Base-by-base conservation (phyloP, 2,329 filamentous ascomycete species). In the Penicillium sp. region DNA sequence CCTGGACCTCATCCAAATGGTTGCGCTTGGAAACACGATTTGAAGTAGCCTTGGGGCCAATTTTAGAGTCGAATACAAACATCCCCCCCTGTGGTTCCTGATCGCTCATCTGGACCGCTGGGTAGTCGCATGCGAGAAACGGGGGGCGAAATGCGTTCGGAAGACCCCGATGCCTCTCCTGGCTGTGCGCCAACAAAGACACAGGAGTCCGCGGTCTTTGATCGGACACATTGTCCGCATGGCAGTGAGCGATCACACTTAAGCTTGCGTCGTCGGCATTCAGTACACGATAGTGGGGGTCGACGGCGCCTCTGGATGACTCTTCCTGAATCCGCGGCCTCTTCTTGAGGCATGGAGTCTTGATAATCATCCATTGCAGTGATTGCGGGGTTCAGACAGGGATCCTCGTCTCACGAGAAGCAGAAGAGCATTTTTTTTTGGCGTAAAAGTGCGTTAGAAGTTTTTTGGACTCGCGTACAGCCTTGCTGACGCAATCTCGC, bases 241-340 rank as follows among this genome's bases (percentile, higher is more conserved):
- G 91, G 89, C 54, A 89, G 84, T 22, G 81, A 76, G 72, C 91
- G 92, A 78, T 91, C 88, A 78, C 91, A 94, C 74, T 90, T 91
- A 58, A 93, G 80, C 76, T 94, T 94, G 43, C 91, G 84, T 25
- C 89, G 85, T 42, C 91, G 84, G 72, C 89, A 92, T 74, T 89
- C 86, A 37, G 89, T 82, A 72, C 88, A 91, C 30, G 86, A 89
- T 6, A 63, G 85, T 84, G 74, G 91, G 88, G 81, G 89, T 84
- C 70, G 86, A 82, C 79, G 89, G 85, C 65, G 70, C n/a, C 73
- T 80, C 35, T 85, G 81, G 25, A 66, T 51, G 8, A 60, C 43
- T 57, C 16, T 61, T 3, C 58, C 46, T n/a, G 40, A n/a, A 16
- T 63, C 60, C 19, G 40, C 49, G 13, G 25, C 42, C 25, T 65